These are phyloP conservation scores for Tricholoma terreum DNA, from an alignment of 768 basidiomycete species.

Conservation along the genomic window DNA sequence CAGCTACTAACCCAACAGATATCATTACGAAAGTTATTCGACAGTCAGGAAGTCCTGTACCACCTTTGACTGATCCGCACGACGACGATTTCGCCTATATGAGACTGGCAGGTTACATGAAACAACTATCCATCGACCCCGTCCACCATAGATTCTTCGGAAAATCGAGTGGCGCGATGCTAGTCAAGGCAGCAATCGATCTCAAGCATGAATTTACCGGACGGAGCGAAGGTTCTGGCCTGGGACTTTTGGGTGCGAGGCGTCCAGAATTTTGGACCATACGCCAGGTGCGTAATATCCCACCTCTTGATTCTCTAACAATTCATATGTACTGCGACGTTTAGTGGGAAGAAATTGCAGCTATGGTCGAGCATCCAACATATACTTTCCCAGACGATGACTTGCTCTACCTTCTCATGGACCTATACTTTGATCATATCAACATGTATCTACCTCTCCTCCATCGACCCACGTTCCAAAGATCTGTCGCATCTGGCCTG, in stretches of 20 bases:
- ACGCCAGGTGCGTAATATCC: constrained; percentile 30
- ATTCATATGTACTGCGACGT: neutral
- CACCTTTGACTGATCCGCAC: constrained; percentile 17
- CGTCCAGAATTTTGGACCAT: constrained; percentile 38
- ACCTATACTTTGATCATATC: constrained; percentile 58
- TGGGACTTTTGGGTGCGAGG: constrained; percentile 14
- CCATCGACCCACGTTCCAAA: constrained; percentile 68
- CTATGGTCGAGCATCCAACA: constrained; percentile 13
- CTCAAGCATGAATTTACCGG: constrained; percentile 57
- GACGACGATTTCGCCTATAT: constrained; percentile 37
- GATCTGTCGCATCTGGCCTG: constrained; percentile 42
- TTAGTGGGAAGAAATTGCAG: constrained; percentile 36
- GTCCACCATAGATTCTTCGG: constrained; percentile 49
- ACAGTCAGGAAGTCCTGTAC: constrained; percentile 14
- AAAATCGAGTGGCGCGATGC: constrained; percentile 53
- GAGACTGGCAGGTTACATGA: constrained; percentile 35
- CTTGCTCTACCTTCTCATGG: constrained; percentile 50
- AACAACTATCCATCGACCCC: constrained; percentile 30
- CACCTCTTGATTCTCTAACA: neutral
- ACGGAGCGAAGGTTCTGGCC: constrained; percentile 19
- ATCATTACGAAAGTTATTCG: constrained; percentile 35
- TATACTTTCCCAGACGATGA: constrained; percentile 50
- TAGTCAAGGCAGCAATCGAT: constrained; percentile 53
- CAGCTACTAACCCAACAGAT: constrained; percentile 17
- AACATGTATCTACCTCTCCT: constrained; percentile 66